Conservation (phyloP, 768 basidiomycete genomes). For the Albatrellus ellisii region DNA sequence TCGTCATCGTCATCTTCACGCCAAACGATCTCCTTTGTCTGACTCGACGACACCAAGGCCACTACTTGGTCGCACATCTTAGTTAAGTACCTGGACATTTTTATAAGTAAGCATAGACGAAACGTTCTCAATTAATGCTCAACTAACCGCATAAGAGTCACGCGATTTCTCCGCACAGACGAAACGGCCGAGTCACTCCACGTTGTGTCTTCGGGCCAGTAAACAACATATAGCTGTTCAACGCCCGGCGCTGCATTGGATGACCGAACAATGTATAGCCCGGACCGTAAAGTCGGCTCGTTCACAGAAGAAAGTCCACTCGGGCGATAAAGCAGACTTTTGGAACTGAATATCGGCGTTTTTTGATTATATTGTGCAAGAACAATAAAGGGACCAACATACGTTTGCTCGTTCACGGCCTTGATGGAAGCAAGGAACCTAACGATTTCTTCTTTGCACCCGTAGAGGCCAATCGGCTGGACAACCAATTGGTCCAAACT, state of each 20-base stretch:
- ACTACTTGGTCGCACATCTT: conserved; percentile 45
- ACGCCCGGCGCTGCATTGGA: neutral
- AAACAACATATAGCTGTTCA: conserved; percentile 30
- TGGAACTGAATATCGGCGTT: too few species aligned
- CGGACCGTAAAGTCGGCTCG: conserved; percentile 29
- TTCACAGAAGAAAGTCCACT: conserved; percentile 13
- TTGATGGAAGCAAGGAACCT: conserved; percentile 26
- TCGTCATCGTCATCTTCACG: conserved; percentile 20
- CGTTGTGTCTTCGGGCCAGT: conserved; percentile 49
- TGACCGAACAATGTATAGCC: conserved; percentile 31
- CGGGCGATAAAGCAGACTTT: too few species aligned
- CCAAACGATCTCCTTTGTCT: conserved; percentile 34
- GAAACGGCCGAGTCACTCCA: conserved; percentile 38
- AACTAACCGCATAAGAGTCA: conserved; percentile 47
- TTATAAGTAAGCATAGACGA: neutral
- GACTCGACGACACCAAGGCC: conserved; percentile 35
- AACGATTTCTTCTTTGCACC: conserved; percentile 37
- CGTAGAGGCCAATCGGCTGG: conserved; percentile 45
- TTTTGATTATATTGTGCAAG: neutral
- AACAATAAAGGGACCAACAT: conserved; percentile 12
- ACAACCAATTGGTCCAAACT: conserved; percentile 31
- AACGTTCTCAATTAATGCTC: neutral
- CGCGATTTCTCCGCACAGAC: conserved; percentile 35
- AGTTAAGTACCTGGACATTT: conserved; percentile 36
- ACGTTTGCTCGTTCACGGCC: conserved; percentile 28